A percentile compares a stretch with the other conserved stretches of the same genome.
phyloP scores from a whole-genome alignment of 441 rosid species.

The Erodium trifolium region DNA sequence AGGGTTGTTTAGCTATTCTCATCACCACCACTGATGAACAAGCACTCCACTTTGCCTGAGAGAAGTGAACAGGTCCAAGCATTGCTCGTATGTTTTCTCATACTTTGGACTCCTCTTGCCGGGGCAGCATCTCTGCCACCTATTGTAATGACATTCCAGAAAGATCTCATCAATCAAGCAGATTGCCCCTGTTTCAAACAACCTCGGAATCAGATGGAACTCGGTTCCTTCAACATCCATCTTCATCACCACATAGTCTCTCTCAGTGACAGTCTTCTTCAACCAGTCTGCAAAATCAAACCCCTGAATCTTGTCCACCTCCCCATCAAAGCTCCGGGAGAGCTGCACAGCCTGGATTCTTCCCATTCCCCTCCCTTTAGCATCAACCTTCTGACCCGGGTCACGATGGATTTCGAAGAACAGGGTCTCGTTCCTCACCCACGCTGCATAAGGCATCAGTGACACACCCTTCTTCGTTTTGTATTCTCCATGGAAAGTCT shows the following conservation, averaged over 20 bases:
- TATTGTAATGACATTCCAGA: conserved; percentile 84
- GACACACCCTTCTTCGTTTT: conserved; percentile 46
- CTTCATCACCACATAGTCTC: conserved; percentile 93
- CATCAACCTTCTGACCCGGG: conserved; percentile 50
- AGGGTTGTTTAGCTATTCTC: background rate
- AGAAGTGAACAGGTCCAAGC: conserved; percentile 62
- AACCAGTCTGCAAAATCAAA: conserved; percentile 88
- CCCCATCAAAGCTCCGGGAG: conserved; percentile 30
- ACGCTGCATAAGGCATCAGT: conserved; percentile 83
- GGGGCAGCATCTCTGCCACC: conserved; percentile 97
- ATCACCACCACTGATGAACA: conserved; percentile 98
- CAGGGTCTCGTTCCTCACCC: conserved; percentile 88
- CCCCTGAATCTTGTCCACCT: conserved; percentile 66
- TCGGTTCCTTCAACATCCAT: conserved; percentile 98
- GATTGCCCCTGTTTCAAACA: conserved; percentile 71
- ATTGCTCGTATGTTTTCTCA: conserved; percentile 65
- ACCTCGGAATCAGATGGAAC: conserved; percentile 71
- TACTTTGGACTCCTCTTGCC: conserved; percentile 82
- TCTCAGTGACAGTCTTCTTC: conserved; percentile 58
- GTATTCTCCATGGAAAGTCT: conserved; percentile 56
- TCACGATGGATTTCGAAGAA: conserved; percentile 74
- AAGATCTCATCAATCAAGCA: conserved; percentile 83
- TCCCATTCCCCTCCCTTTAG: conserved; percentile 82
- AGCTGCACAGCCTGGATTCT: conserved; percentile 61
- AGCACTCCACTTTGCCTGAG: conserved; percentile 78